Evolutionary conservation across 2,329 filamentous ascomycete genomes (phyloP), one percentile per base, ranked within the genome.

Genomic region (Trematosphaeria pertusa): DNA sequence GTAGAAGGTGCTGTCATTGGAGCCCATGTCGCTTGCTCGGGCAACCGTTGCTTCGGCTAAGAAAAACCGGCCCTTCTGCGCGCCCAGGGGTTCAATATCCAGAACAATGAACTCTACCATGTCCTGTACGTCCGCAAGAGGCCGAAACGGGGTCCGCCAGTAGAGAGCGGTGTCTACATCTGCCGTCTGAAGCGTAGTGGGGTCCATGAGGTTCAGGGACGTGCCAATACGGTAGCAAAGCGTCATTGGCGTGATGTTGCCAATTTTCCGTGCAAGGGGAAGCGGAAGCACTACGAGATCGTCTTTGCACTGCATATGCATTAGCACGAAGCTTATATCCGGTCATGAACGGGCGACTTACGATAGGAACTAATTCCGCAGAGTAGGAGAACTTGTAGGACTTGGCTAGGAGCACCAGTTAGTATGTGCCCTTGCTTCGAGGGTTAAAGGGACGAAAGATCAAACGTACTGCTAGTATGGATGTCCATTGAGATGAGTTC

Each of bases 301-400:
- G 62, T 99, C 94, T 73, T 97, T 96, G 80, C 94, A 97, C 55
- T 60, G 19, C 3, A 43, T 17, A 5, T 10, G 17, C 30, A 21
- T 56, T 51, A 58, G 52, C 10, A 17, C 12, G 10, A 18, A 5
- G 32, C 12, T 10, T 2, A 28, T 14, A 38, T 12, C 9, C n/a
- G n/a, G n/a, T n/a, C 6, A 38, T 14, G 8, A 17, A 3, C 9
- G 18, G 14, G 14, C 8, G n/a, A 52, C 54, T 48, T 50, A 56
- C 56, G 38, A 99, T 91, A 1, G 94, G 94, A 19, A 97, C 87
- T 37, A 99, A 74, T 69, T 97, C 90, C 43, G 88, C 85, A 0
- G 91, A 95, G 74, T 86, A 97, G 35, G 89, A 87, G 75, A 97
- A 97, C 72, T 99, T 99, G 82, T 93, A 97, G 24, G 87, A 91